phyloP scores from a whole-genome alignment of 805 yeast species.

The Ogataea salicorniae region DNA sequence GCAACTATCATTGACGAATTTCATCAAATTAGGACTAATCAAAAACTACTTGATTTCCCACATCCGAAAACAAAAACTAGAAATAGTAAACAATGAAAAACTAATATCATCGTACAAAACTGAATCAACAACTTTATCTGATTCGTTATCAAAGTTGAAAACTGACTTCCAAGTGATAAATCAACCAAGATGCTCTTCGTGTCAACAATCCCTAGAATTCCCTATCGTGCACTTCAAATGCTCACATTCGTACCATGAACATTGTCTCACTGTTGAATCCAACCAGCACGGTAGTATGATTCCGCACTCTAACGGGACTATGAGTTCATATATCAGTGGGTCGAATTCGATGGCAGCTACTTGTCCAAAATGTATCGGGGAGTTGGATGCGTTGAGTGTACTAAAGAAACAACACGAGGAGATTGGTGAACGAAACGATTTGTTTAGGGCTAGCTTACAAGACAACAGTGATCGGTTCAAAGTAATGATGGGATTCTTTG shows the following conservation, averaged over 20 bases:
- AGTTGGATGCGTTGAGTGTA: conserved; percentile 59
- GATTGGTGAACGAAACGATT: conserved; percentile 54
- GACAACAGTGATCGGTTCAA: conserved; percentile 61
- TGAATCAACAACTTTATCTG: conserved; percentile 56
- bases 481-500: conserved; percentile 74
- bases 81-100: conserved; percentile 62
- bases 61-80: conserved; percentile 54
- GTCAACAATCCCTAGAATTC: conserved; percentile 59
- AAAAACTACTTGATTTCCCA: conserved; percentile 62
- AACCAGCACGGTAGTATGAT: conserved; percentile 3
- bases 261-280: conserved; percentile 42
- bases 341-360: not conserved
- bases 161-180: conserved; percentile 49
- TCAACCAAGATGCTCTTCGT: conserved; percentile 58
- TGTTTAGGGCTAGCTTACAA: conserved; percentile 53
- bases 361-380: conserved; percentile 78
- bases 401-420: conserved; percentile 56
- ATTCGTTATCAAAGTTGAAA: conserved; percentile 47
- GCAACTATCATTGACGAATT: conserved; percentile 56
- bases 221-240: conserved; percentile 86
- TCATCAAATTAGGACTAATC: conserved; percentile 56
- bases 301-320: conserved; percentile 7
- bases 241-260: conserved; percentile 78
- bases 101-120: conserved; percentile 61
- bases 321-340: not conserved